A percentile compares a stretch with the other conserved stretches of the same genome.
Conservation (phyloP, 768 basidiomycete genomes). For the Boletus fagicola region DNA sequence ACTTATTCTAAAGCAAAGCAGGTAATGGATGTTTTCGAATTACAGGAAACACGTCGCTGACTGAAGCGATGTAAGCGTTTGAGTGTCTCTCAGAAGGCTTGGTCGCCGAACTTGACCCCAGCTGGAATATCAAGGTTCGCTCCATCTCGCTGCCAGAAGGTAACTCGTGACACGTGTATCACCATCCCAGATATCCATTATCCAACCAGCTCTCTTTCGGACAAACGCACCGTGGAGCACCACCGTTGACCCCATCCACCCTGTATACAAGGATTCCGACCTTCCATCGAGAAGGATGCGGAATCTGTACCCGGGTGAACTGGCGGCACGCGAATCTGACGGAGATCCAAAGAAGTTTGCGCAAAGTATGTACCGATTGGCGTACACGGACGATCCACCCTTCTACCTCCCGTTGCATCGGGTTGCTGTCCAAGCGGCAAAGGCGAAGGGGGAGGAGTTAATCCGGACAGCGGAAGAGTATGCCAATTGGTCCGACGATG, state of each 20-base stretch:
- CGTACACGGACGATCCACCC: conserved; percentile 24
- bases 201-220: conserved; percentile 27
- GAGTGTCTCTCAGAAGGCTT: conserved; percentile 41
- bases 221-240: conserved; percentile 10
- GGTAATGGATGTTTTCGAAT: conserved; percentile 12
- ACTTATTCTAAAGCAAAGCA: conserved; percentile 23
- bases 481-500: conserved; percentile 28
- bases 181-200: conserved; percentile 20
- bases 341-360: conserved; percentile 28
- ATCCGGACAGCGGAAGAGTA: conserved; percentile 26
- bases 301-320: conserved; percentile 10
- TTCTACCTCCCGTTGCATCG: conserved; percentile 27
- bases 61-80: conserved; percentile 28
- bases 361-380: conserved; percentile 15
- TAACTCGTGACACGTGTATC: background rate
- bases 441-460: conserved; percentile 21
- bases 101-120: conserved; percentile 41
- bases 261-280: conserved; percentile 18
- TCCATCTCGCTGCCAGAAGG: background rate
- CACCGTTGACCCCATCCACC: conserved; percentile 13
- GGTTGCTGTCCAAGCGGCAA: conserved; percentile 23
- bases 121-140: conserved; percentile 48
- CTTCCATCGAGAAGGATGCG: conserved; percentile 18
- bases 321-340: conserved; percentile 2
- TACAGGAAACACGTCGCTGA: background rate